Evolutionary conservation across 768 basidiomycete species (phyloP), one percentile per base, ranked within the genome.

Genomic region (Pleurotus sapidus): DNA sequence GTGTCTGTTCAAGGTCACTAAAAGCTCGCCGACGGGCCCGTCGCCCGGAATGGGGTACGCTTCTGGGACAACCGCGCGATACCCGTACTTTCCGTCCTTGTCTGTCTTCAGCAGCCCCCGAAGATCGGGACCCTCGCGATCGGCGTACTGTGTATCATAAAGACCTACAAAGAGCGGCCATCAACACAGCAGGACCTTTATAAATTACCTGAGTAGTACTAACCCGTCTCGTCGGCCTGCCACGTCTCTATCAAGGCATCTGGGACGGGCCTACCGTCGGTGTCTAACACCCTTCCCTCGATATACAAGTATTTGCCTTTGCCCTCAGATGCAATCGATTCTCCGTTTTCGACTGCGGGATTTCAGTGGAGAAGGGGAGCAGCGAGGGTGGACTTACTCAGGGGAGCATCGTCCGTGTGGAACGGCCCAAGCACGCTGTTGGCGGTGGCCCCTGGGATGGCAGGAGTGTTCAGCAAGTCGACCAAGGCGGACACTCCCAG

Each of bases 241-340:
- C 89, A 92, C n/a, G 89, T 92, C 53, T 92, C 88, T 58, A 93
- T 88, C 46, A 79, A 63, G 0, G 88, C 89, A 50, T 75, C 75
- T 4, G 84, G 68, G 53, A 94, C 78, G 2, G 87, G 86, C n/a
- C 77, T 72, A 18, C 91, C 90, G 34, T 80, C 72, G 1, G 83
- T 85, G 63, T 84, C 78, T 27, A 83, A 64, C 1, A 94, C 79
- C 3, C 77, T 79, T 0, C 93, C 92, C 65, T 91, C 81, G 50
- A 94, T 87, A 61, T 80, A 92, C 81, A 95, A 75, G 67, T 92
- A 89, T 8, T 91, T 82, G 18, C 92, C 93, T 70, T 91, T 93
- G 57, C 88, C 92, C 68, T 93, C 91, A 0, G 91, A 91, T 5
- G 93, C 91, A 51, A 94, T 95, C 8, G 86, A 84, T 1, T 79